Evolutionary conservation across 73 alveolate species (phyloP).

Genomic region (Paraurostyla sp.): DNA sequence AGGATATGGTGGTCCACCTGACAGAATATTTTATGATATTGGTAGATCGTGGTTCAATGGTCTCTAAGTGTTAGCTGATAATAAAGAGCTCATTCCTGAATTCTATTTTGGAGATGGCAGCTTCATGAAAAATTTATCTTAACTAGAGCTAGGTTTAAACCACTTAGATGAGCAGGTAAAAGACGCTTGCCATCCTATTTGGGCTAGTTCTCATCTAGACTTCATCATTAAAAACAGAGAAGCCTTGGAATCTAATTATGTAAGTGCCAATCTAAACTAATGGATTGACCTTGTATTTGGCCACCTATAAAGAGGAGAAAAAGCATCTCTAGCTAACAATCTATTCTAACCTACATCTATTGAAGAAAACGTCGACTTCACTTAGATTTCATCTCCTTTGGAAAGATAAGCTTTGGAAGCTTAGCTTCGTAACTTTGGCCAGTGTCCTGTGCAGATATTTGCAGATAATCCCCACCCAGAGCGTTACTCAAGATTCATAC

Average conservation of each 20-base stretch:
- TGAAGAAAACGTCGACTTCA: conserved; percentile 90
- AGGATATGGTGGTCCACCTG: conserved; percentile 91
- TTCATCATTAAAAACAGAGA: conserved; percentile 93
- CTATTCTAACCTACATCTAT: conserved; percentile 94
- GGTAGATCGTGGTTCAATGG: conserved; percentile 87
- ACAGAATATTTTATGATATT: conserved; percentile 88
- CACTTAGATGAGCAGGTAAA: conserved; percentile 81
- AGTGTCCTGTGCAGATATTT: conserved; percentile 92
- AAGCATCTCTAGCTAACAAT: conserved; percentile 85
- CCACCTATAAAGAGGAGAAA: conserved; percentile 88
- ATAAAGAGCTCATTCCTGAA: conserved; percentile 98
- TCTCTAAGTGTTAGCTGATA: conserved; percentile 88
- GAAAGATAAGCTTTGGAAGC: conserved; percentile 87
- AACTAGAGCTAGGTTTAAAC: conserved; percentile 81
- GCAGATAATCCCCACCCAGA: conserved; percentile 87
- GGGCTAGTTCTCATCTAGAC: conserved; percentile 88
- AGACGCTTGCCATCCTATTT: conserved; percentile 88
- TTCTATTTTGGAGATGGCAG: conserved; percentile 79
- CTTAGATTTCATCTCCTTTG: conserved; percentile 69
- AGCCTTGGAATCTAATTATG: conserved; percentile 96
- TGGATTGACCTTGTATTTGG: conserved; percentile 99
- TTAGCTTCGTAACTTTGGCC: conserved; percentile 95
- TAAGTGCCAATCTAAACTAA: conserved; percentile 81
- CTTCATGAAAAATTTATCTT: conserved; percentile 81
- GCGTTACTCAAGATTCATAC: conserved; percentile 69